These are phyloP conservation scores for Patellifolia procumbens DNA, from an alignment of 179 eudicot genomes.

Conservation along the genomic window DNA sequence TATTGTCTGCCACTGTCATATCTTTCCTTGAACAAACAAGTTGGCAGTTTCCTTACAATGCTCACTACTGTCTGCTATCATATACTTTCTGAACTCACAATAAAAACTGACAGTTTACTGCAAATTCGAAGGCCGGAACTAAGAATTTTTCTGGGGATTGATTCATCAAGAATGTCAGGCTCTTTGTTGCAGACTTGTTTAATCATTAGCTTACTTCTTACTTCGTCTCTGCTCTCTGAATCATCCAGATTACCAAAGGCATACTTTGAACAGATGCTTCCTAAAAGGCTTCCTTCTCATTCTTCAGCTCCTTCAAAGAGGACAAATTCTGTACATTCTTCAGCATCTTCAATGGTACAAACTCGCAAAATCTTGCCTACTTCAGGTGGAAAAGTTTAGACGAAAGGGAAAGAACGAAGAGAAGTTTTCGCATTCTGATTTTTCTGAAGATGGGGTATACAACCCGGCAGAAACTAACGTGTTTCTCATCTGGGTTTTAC, in stretches of 20 bases:
- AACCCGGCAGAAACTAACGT: not conserved
- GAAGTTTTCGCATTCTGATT: not conserved
- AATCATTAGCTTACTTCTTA: slow-evolving; percentile 45
- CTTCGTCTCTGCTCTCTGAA: slow-evolving; percentile 45
- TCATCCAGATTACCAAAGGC: slow-evolving; percentile 60
- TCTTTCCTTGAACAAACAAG: slow-evolving; percentile 60
- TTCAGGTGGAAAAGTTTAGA: slow-evolving; percentile 59
- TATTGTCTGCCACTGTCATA: slow-evolving; percentile 77
- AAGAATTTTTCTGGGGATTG: slow-evolving; percentile 18
- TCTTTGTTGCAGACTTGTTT: slow-evolving; percentile 41
- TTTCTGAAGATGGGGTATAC: not conserved
- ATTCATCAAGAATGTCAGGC: slow-evolving; percentile 35
- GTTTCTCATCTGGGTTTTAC: not conserved
- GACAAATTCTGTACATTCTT: slow-evolving; percentile 48
- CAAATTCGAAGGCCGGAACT: not conserved
- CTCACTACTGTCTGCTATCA: slow-evolving; percentile 55
- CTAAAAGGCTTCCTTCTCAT: slow-evolving; percentile 59
- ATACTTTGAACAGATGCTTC: slow-evolving; percentile 71
- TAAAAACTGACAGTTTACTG: slow-evolving; percentile 11
- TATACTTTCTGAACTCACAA: slow-evolving; percentile 23
- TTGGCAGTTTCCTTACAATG: slow-evolving; percentile 62
- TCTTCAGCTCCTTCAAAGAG: slow-evolving; percentile 71
- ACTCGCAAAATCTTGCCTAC: slow-evolving; percentile 35
- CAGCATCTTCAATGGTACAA: slow-evolving; percentile 33
- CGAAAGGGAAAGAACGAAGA: not conserved